phyloP scores from a whole-genome alignment of 2,329 filamentous ascomycete genomes.

The Lizonia empirigonia region DNA sequence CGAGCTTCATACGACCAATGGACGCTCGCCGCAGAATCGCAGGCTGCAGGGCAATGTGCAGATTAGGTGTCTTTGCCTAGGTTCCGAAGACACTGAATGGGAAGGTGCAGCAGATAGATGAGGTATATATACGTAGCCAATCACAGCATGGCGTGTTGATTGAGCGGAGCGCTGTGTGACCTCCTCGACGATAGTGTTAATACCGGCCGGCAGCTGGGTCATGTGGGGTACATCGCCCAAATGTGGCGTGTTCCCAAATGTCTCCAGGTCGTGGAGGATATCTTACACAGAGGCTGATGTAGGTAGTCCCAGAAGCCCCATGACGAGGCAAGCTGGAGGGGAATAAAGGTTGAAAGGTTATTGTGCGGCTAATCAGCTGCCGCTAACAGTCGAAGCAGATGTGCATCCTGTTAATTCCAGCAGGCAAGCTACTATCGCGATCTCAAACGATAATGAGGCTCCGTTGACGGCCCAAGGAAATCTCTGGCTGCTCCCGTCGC shows the following conservation, averaged over 20 bases:
- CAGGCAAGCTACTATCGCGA: not conserved
- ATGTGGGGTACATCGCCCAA: constrained; percentile 21
- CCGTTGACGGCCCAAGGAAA: not conserved
- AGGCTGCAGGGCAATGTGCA: constrained; percentile 14
- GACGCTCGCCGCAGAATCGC: not conserved
- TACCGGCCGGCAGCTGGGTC: constrained; percentile 27
- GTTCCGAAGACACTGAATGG: constrained; percentile 7
- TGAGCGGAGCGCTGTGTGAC: constrained; percentile 26
- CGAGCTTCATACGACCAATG: constrained; percentile 6
- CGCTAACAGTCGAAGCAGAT: not conserved
- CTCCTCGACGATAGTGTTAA: constrained; percentile 36
- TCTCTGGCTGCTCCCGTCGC: not conserved
- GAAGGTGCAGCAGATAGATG: constrained; percentile 18
- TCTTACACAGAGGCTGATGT: not conserved
- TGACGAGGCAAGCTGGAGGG: not conserved
- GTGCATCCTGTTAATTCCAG: too few species aligned
- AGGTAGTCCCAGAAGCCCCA: too few species aligned
- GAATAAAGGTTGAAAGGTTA: not conserved
- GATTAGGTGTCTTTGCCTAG: constrained; percentile 4
- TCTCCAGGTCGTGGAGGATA: not conserved
- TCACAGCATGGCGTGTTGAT: constrained; percentile 16
- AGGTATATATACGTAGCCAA: constrained; percentile 8
- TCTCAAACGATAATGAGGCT: not conserved
- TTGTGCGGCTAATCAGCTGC: not conserved
- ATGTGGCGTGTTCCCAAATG: constrained; percentile 2